Evolutionary conservation across 805 yeast genomes (phyloP).

Genomic region (Saturnispora dispora): DNA sequence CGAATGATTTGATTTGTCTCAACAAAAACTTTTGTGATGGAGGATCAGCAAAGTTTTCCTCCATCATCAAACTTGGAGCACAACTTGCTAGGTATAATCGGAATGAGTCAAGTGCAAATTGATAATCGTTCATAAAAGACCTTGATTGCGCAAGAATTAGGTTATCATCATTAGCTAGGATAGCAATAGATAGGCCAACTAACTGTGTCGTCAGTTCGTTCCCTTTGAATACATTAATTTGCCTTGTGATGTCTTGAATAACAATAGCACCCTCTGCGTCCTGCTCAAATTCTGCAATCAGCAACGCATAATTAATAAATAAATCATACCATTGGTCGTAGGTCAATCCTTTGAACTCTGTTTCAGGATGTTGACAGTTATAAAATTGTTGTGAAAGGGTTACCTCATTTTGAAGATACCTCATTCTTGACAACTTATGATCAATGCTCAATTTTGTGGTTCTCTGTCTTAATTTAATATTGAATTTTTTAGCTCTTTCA

Average conservation of each 20-base stretch:
- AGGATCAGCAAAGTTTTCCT: slow-evolving; percentile 48
- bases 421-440: slow-evolving; percentile 61
- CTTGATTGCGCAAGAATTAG: slow-evolving; percentile 53
- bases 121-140: slow-evolving; percentile 54
- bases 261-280: slow-evolving; percentile 53
- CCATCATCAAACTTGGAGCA: slow-evolving; percentile 18
- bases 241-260: slow-evolving; percentile 64
- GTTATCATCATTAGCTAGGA: slow-evolving; percentile 37
- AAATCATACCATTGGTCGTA: slow-evolving; percentile 81
- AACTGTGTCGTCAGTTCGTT: slow-evolving; percentile 53
- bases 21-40: slow-evolving; percentile 85
- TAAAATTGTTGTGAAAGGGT: slow-evolving; percentile 23
- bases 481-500: slow-evolving; percentile 61
- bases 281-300: slow-evolving; percentile 50
- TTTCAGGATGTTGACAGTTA: slow-evolving; percentile 34
- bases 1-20: slow-evolving; percentile 85
- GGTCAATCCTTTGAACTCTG: slow-evolving; percentile 62
- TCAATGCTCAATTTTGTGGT: slow-evolving; percentile 58
- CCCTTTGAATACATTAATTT: slow-evolving; percentile 66
- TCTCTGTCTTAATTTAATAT: slow-evolving; percentile 57
- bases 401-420: slow-evolving; percentile 53
- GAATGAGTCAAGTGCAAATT: slow-evolving; percentile 63
- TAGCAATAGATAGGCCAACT: slow-evolving; percentile 54
- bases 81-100: slow-evolving; percentile 55
- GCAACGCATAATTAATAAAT: slow-evolving; percentile 69